These are phyloP conservation scores for Prunus dulcis DNA, from an alignment of 306 rosid species.

Conservation along the genomic window DNA sequence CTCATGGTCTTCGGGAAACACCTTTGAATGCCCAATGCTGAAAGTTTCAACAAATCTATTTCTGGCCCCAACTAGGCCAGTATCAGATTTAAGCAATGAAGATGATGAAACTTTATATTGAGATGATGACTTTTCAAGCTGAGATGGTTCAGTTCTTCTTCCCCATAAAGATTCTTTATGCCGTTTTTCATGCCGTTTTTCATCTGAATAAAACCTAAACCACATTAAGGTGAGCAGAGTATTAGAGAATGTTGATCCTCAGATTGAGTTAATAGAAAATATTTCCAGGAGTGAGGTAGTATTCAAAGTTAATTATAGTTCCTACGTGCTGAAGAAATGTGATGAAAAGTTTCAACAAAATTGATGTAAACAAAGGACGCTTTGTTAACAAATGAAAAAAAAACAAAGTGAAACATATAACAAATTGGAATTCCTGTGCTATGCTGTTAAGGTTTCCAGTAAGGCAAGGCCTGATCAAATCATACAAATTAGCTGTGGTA, in stretches of 20 bases:
- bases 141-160: conserved; percentile 43
- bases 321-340: background rate
- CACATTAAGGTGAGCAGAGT: conserved; percentile 11
- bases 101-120: conserved; percentile 48
- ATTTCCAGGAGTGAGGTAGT: background rate
- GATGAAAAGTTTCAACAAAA: background rate
- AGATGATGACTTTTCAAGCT: conserved; percentile 53
- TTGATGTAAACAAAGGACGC: background rate
- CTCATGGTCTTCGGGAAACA: conserved; percentile 68
- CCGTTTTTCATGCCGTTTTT: conserved; percentile 29
- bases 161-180: conserved; percentile 47
- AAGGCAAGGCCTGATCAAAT: background rate
- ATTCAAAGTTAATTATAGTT: background rate
- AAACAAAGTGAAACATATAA: background rate
- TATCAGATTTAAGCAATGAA: conserved; percentile 43
- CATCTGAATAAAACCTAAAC: conserved; percentile 61
- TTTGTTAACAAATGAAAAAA: background rate
- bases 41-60: conserved; percentile 48
- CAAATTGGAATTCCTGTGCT: background rate
- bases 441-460: background rate
- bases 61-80: conserved; percentile 44
- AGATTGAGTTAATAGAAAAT: background rate
- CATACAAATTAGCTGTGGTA: background rate
- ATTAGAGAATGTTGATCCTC: background rate
- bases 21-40: conserved; percentile 54